Evolutionary conservation across 306 rosid genomes (phyloP).

Genomic region (Rosa persica): DNA sequence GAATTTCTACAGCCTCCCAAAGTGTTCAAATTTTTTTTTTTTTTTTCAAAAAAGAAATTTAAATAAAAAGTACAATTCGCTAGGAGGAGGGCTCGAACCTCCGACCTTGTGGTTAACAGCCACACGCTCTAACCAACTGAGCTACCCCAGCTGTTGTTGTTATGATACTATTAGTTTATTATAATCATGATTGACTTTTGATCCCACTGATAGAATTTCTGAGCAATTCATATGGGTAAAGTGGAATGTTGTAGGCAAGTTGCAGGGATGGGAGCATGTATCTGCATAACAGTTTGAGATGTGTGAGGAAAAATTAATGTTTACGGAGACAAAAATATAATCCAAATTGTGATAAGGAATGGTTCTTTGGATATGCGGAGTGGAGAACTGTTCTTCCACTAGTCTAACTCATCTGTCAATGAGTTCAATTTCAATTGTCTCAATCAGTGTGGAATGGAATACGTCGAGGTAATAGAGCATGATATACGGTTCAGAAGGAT

Average conservation of each 20-base stretch:
- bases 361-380: not conserved
- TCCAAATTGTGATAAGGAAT: not conserved
- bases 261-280: not conserved
- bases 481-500: not conserved
- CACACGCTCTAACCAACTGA: slow-evolving; percentile 29
- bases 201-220: too few species aligned
- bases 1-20: too few species aligned
- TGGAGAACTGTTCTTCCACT: not conserved
- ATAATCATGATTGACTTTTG: too few species aligned
- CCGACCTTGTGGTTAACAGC: slow-evolving; percentile 31
- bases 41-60: too few species aligned
- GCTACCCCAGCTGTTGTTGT: slow-evolving; percentile 4
- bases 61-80: not conserved
- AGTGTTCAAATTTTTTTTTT: too few species aligned
- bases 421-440: not conserved
- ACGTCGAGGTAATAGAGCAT: not conserved
- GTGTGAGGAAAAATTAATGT: not conserved
- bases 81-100: slow-evolving; percentile 28
- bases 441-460: not conserved
- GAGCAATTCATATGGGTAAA: not conserved
- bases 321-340: not conserved
- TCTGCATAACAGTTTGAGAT: not conserved
- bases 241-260: not conserved
- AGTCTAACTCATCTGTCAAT: not conserved
- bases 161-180: not conserved